A percentile compares a stretch with the other conserved stretches of the same genome.
phyloP scores from a whole-genome alignment of 2,329 filamentous ascomycete genomes.

The Juglanconis juglandina region DNA sequence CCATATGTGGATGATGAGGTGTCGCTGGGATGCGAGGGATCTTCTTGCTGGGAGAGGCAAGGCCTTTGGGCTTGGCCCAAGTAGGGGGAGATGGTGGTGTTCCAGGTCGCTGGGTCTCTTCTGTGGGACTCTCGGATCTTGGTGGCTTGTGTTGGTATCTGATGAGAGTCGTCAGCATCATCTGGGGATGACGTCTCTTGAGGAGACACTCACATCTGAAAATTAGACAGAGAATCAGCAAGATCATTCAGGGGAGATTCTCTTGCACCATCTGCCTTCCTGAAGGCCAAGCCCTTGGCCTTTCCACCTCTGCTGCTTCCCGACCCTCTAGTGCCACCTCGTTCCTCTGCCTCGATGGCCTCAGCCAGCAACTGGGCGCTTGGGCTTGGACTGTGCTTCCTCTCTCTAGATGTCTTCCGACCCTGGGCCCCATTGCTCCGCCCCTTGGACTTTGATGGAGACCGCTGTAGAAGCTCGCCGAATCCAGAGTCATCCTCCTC shows the following conservation, averaged over 20 bases:
- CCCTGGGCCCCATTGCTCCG: background rate
- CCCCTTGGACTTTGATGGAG: constrained; percentile 3
- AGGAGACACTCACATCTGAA: constrained; percentile 1
- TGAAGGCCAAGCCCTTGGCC: background rate
- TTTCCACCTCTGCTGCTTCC: background rate
- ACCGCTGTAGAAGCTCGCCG: background rate
- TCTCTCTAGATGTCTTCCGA: background rate
- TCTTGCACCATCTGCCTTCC: background rate
- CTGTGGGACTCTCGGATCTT: background rate
- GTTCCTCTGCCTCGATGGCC: constrained; percentile 10
- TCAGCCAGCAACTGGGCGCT: constrained; percentile 16
- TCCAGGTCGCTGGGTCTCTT: background rate
- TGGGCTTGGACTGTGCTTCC: constrained; percentile 9
- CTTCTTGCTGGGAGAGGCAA: constrained; percentile 32
- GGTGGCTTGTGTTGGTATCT: background rate
- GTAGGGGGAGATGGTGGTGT: constrained; percentile 15
- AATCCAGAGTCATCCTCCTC: constrained; percentile 2
- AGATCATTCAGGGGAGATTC: background rate
- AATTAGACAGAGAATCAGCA: background rate
- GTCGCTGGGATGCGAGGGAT: constrained; percentile 47
- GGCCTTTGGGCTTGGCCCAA: constrained; percentile 8
- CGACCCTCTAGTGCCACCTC: background rate
- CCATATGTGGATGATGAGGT: constrained; percentile 50
- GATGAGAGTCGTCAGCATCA: background rate
- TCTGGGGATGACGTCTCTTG: background rate